Conservation (phyloP, 352 stramenopile genomes). For the Globisporangium rhizosaccharum region DNA sequence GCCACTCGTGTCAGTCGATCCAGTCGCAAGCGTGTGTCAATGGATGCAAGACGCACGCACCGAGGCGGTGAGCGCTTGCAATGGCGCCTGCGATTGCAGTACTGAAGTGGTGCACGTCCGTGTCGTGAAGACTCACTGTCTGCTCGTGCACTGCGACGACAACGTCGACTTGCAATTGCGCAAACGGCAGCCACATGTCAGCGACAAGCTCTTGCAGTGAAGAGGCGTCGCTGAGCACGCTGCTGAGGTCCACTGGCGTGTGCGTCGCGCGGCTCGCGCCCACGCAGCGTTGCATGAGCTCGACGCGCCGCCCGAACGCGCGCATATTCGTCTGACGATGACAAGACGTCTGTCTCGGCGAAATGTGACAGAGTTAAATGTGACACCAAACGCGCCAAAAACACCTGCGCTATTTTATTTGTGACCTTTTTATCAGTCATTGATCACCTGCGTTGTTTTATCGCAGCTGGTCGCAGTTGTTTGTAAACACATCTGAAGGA, state of each 20-base stretch:
- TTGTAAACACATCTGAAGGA: no score
- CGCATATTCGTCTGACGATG: not conserved
- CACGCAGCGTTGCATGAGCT: slow-evolving; percentile 21
- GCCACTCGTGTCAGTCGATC: not conserved
- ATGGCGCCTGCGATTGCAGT: slow-evolving; percentile 40
- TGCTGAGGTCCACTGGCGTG: slow-evolving; percentile 32
- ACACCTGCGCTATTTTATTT: no score
- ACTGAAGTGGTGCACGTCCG: slow-evolving; percentile 22
- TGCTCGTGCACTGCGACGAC: slow-evolving; percentile 39
- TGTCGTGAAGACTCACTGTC: not conserved
- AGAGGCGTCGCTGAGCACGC: slow-evolving; percentile 25
- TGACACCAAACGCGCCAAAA: no score
- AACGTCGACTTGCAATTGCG: slow-evolving; percentile 33
- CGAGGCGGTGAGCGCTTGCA: slow-evolving; percentile 32
- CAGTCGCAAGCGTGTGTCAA: not conserved
- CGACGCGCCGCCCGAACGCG: not conserved
- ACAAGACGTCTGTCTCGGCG: no score
- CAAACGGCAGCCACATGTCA: slow-evolving; percentile 42
- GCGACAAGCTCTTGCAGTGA: slow-evolving; percentile 27
- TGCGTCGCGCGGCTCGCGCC: slow-evolving; percentile 23
- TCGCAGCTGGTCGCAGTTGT: no score
- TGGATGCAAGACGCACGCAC: slow-evolving; percentile 11
- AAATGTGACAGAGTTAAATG: no score
- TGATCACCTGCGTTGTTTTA: no score
- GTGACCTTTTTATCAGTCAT: no score